Percentiles rank a stretch among this genome's conserved stretches.
Evolutionary conservation across 163 green algal species (phyloP).

Genomic region (Chloroidium sp.): DNA sequence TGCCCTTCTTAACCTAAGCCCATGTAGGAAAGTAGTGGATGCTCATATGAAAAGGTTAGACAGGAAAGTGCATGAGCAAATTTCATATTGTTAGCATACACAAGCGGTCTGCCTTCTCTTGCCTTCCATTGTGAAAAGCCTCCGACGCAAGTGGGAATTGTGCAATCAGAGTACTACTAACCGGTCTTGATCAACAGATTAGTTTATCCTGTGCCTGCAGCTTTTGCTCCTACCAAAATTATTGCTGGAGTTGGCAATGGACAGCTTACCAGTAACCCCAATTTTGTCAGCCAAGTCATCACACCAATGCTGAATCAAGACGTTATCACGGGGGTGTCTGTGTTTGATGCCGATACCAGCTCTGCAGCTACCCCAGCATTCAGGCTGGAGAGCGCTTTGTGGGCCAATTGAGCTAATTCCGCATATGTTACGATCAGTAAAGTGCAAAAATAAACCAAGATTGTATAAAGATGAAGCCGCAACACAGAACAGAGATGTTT

Average conservation of each 20-base stretch:
- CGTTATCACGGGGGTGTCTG: background rate
- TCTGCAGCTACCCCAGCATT: background rate
- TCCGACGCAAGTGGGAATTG: too few species aligned
- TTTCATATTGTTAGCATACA: background rate
- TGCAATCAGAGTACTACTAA: too few species aligned
- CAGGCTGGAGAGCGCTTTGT: background rate
- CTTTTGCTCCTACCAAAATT: background rate
- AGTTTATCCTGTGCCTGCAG: background rate
- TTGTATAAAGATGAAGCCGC: too few species aligned
- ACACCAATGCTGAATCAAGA: background rate
- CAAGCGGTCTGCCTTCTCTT: background rate
- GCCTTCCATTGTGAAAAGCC: background rate
- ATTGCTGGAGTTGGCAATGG: background rate
- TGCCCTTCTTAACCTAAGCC: background rate
- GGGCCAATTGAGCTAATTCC: background rate
- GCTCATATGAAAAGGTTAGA: too few species aligned
- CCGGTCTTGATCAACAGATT: background rate
- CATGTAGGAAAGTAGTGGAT: too few species aligned
- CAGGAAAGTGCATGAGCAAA: background rate
- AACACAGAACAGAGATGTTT: too few species aligned
- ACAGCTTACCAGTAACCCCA: background rate
- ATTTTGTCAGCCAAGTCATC: background rate
- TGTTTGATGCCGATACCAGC: background rate
- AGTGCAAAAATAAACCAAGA: too few species aligned
- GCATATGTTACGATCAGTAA: too few species aligned